These are phyloP conservation scores for Plenodomus tracheiphilus DNA, from an alignment of 2,329 filamentous ascomycete genomes.

Conservation along the genomic window DNA sequence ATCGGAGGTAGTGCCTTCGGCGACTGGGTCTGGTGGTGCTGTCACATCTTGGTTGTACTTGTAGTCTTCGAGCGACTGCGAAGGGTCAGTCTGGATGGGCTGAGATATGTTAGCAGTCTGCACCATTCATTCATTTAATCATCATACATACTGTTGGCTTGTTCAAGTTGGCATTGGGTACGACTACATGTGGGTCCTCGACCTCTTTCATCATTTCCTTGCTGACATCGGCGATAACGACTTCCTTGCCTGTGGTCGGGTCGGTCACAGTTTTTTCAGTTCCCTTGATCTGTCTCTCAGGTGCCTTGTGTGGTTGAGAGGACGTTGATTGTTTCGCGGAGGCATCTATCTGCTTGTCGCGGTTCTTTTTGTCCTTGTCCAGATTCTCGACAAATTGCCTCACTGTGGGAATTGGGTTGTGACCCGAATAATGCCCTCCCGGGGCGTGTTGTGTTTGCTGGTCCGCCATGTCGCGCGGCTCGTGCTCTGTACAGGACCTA, in stretches of 20 bases:
- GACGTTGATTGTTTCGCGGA: neutral
- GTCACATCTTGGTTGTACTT: conserved; percentile 84
- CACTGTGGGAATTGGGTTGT: conserved; percentile 85
- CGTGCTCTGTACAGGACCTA: conserved; percentile 6
- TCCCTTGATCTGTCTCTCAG: conserved; percentile 51
- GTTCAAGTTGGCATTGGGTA: conserved; percentile 87
- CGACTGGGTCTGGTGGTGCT: conserved; percentile 84
- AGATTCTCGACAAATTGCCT: conserved; percentile 79
- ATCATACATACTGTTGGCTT: conserved; percentile 66
- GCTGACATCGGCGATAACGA: conserved; percentile 82
- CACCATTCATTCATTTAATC: neutral
- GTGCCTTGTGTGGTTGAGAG: conserved; percentile 40
- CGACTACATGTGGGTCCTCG: conserved; percentile 73
- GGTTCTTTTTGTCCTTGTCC: conserved; percentile 75
- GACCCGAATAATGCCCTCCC: conserved; percentile 76
- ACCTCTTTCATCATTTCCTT: conserved; percentile 70
- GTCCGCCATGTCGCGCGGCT: conserved; percentile 46
- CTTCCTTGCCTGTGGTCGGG: conserved; percentile 82
- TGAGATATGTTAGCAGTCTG: conserved; percentile 13
- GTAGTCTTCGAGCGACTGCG: conserved; percentile 78
- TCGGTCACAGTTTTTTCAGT: conserved; percentile 71
- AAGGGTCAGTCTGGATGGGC: conserved; percentile 69
- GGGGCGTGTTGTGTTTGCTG: conserved; percentile 53
- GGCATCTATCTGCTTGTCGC: conserved; percentile 71
- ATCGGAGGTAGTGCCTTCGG: conserved; percentile 81